These are phyloP conservation scores for Sugiyamaella boreocaroliniensis DNA, from an alignment of 805 yeast genomes.

Conservation along the genomic window DNA sequence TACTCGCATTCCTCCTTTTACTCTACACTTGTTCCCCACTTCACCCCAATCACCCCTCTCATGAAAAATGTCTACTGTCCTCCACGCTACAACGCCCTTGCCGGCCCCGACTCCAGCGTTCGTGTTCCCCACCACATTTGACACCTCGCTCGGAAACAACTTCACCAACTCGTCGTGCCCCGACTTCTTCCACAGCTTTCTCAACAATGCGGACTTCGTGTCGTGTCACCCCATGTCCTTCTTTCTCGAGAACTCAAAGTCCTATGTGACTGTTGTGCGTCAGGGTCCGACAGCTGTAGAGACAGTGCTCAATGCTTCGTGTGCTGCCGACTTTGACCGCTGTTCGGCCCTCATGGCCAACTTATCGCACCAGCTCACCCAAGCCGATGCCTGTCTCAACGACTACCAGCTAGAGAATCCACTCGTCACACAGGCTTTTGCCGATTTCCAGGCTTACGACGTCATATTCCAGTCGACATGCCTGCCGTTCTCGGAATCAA, in stretches of 20 bases:
- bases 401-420: conserved; percentile 25
- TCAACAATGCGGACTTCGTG: conserved; percentile 20
- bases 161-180: conserved; percentile 25
- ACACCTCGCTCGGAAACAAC: conserved; percentile 26
- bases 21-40: too few species aligned
- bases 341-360: conserved; percentile 22
- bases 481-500: conserved; percentile 5
- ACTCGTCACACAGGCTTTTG: conserved; percentile 25
- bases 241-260: conserved; percentile 25
- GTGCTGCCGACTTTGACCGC: conserved; percentile 20
- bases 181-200: conserved; percentile 22
- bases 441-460: conserved; percentile 24
- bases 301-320: conserved; percentile 22
- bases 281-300: conserved; percentile 23
- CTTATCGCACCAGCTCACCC: conserved; percentile 16
- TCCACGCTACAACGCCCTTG: neutral
- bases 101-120: conserved; percentile 1
- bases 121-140: conserved; percentile 24
- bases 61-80: neutral
- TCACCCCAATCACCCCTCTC: too few species aligned
- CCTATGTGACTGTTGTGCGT: conserved; percentile 25
- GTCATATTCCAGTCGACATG: conserved; percentile 27
- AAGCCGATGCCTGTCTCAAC: conserved; percentile 14
- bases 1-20: too few species aligned
- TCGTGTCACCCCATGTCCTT: conserved; percentile 29